A percentile compares a stretch with the other conserved stretches of the same genome.
These are phyloP conservation scores for Globisporangium polare DNA, from an alignment of 352 stramenopile genomes.

Conservation along the genomic window DNA sequence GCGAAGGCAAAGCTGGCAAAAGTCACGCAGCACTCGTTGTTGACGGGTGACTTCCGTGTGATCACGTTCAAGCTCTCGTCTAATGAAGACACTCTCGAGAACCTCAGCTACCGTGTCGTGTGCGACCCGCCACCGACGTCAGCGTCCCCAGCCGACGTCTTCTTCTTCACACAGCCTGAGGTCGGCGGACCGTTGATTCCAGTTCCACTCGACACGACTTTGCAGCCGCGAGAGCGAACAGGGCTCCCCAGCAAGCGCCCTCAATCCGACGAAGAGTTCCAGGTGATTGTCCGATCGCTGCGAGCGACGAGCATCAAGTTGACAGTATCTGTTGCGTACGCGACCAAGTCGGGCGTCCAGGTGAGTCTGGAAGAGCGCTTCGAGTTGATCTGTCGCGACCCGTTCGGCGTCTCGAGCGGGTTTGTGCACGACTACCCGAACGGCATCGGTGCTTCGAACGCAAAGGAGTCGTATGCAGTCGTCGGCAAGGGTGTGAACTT, in stretches of 20 bases:
- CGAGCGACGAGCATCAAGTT: constrained; percentile 38
- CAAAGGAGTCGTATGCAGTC: constrained; percentile 48
- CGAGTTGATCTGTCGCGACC: constrained; percentile 54
- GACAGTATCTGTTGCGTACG: constrained; percentile 52
- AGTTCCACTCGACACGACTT: constrained; percentile 35
- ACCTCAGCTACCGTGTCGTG: constrained; percentile 42
- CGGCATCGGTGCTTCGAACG: constrained; percentile 24
- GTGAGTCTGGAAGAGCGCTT: constrained; percentile 67
- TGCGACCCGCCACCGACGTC: constrained; percentile 56
- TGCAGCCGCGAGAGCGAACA: constrained; percentile 50
- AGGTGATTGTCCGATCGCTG: constrained; percentile 55
- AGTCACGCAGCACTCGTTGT: constrained; percentile 45
- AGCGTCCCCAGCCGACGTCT: constrained; percentile 29
- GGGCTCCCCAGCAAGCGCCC: constrained; percentile 38
- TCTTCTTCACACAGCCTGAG: constrained; percentile 55
- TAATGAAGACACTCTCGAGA: constrained; percentile 66
- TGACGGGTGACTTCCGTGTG: constrained; percentile 65
- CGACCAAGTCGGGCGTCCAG: constrained; percentile 58
- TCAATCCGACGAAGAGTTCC: constrained; percentile 36
- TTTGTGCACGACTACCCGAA: constrained; percentile 71
- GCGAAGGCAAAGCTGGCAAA: constrained; percentile 59
- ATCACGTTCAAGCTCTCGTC: constrained; percentile 55
- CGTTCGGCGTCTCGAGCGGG: constrained; percentile 47
- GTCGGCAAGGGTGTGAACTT: constrained; percentile 66
- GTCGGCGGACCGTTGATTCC: constrained; percentile 30